These are phyloP conservation scores for Lactarius tabidus DNA, from an alignment of 768 basidiomycete genomes.

Conservation along the genomic window DNA sequence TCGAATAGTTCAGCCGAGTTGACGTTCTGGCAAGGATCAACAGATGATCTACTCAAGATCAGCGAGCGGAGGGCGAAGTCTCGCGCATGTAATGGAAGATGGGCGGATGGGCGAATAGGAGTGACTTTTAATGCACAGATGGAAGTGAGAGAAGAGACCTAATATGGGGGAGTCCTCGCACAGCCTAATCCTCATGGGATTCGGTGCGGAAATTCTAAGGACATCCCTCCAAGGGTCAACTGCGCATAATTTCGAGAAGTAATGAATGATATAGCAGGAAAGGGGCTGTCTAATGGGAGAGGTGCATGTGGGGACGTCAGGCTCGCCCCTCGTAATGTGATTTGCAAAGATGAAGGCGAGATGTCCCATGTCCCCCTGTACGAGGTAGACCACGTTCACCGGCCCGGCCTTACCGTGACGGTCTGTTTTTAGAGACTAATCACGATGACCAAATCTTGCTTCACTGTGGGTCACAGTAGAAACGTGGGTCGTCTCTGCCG, in stretches of 20 bases:
- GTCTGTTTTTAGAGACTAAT: neutral
- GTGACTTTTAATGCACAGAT: neutral
- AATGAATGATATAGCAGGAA: too few species aligned
- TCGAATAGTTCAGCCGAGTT: neutral
- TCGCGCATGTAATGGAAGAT: neutral
- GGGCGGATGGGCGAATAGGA: neutral
- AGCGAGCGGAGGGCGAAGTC: neutral
- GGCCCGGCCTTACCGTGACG: too few species aligned
- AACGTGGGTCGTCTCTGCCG: neutral
- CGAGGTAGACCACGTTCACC: too few species aligned
- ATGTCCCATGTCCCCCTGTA: neutral
- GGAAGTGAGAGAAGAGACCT: neutral
- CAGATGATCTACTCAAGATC: neutral
- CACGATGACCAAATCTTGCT: neutral
- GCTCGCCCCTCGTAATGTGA: neutral
- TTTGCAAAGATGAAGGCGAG: neutral
- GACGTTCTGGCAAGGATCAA: neutral
- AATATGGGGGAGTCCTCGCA: neutral
- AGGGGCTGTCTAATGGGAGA: neutral
- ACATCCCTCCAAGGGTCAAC: neutral
- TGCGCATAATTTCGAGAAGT: neutral
- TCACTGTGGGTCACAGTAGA: neutral
- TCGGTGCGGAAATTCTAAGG: neutral
- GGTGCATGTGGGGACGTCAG: neutral
- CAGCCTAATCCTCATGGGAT: neutral